phyloP scores from a whole-genome alignment of 1,284 basidiomycete species.

The Anthracocystis panici-leucophaei region DNA sequence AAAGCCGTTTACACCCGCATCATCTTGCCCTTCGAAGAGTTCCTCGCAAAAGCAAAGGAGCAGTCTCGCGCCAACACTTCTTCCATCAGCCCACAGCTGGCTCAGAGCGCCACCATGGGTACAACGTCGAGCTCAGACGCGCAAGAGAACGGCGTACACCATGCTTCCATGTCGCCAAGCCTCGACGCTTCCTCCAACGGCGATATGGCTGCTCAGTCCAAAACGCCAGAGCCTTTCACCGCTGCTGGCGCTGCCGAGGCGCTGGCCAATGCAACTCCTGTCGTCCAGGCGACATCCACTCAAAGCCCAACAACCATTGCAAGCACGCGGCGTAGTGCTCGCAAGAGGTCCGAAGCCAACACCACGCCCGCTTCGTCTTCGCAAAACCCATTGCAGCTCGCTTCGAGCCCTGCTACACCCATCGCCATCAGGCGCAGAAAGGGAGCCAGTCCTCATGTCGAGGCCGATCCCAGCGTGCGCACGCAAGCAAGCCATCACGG shows the following conservation, averaged over 20 bases:
- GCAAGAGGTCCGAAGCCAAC: constrained; percentile 37
- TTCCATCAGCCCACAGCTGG: constrained; percentile 29
- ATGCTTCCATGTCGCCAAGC: constrained; percentile 35
- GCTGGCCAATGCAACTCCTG: constrained; percentile 25
- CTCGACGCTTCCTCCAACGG: constrained; percentile 24
- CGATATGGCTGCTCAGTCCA: constrained; percentile 15
- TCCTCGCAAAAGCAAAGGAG: constrained; percentile 74
- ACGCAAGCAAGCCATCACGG: constrained; percentile 7
- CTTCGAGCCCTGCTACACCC: constrained; percentile 32
- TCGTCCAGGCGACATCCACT: constrained; percentile 10
- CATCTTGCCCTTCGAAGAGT: constrained; percentile 93
- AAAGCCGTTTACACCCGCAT: constrained; percentile 90
- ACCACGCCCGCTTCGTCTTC: constrained; percentile 31
- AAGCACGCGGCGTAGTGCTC: constrained; percentile 41
- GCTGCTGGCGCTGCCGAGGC: constrained; percentile 29
- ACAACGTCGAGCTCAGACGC: constrained; percentile 5
- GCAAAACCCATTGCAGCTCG: constrained; percentile 24
- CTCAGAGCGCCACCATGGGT: constrained; percentile 33
- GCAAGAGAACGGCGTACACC: constrained; percentile 12
- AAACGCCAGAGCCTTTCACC: constrained; percentile 41
- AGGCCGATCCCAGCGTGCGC: constrained; percentile 20
- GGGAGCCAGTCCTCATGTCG: constrained; percentile 38
- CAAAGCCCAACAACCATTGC: constrained; percentile 38
- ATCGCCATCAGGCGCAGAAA: constrained; percentile 31
- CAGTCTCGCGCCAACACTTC: constrained; percentile 40